Base-by-base conservation (phyloP, 2,329 filamentous ascomycete genomes). In the Cladobotryum protrusum region DNA sequence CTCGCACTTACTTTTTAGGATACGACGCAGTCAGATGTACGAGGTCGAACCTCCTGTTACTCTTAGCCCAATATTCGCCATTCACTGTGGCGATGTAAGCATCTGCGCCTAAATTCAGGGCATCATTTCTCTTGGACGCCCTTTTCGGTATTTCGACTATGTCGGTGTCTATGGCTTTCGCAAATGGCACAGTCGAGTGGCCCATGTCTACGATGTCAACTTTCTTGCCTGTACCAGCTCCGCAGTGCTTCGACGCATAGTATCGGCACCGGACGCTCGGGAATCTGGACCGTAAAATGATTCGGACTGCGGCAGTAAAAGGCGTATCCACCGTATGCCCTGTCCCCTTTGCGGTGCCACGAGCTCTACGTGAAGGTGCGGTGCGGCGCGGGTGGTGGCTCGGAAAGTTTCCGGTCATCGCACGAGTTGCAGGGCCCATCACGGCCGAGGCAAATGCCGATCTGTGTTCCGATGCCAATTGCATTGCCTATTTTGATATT, bases 121-220 rank as follows among this genome's bases (percentile, higher is more conserved):
- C 78, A 58, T 85, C 81, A 1, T 71, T 70, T 41, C 70, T 70
- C 70, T 84, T 85, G 49, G 61, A 65, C 5, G 63, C 66, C 15
- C 66, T 73, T 36, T 80, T 73, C 13, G 77, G 82, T 59, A 83
- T 83, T 8, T 75, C 81, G 7, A 82, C 76, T 12, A 84, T 77
- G 44, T 84, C 78, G n/a, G 77, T 79, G 9, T 78, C 79, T 11
- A 89, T 65, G 2, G 85, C 85, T 63, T 81, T 83, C 1, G 86
- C 85, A 56, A 82, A 86, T 37, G 86, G 66, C 9, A 89, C 67
- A 4, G 80, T 85, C 57, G 87, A 82, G 66, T 89, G 84, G 0
- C 85, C 84, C 13, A 88, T 71, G 2, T 85, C 84, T 17, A 87
- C 70, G 52, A 88, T 77, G 1, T 79, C 85, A 2, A 89, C 81